Conservation (phyloP, 208 protist genomes). For the Acanthamoeba triangularis region DNA sequence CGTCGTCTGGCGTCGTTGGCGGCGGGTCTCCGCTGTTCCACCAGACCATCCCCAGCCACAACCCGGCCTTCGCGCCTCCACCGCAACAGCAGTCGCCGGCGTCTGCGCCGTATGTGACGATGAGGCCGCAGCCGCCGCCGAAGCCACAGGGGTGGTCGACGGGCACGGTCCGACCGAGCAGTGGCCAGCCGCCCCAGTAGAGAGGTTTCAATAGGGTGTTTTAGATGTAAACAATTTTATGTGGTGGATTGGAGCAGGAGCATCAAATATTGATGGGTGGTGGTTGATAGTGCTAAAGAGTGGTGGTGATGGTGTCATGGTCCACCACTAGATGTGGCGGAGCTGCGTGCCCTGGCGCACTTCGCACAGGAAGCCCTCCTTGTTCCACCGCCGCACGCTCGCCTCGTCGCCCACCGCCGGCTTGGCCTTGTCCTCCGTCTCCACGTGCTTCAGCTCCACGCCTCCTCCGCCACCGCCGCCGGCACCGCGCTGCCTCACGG, state of each 20-base stretch:
- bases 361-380: conserved; percentile 56
- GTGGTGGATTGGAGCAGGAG: no score
- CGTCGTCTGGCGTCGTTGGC: neutral
- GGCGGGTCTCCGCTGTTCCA: neutral
- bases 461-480: no score
- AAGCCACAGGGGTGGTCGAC: no score
- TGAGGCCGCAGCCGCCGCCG: no score
- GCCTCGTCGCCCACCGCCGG: neutral
- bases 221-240: no score
- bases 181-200: no score
- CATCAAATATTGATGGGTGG: neutral
- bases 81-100: no score
- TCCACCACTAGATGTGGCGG: conserved; percentile 34
- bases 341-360: conserved; percentile 51
- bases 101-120: no score
- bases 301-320: neutral
- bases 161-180: no score
- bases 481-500: conserved; percentile 31
- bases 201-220: no score
- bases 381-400: neutral
- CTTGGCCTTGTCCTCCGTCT: conserved; percentile 32
- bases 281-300: neutral
- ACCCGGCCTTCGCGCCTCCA: neutral
- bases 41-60: neutral
- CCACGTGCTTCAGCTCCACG: conserved; percentile 55